Base-by-base conservation (phyloP, 2,329 filamentous ascomycete species). In the Stachybotrys elegans region DNA sequence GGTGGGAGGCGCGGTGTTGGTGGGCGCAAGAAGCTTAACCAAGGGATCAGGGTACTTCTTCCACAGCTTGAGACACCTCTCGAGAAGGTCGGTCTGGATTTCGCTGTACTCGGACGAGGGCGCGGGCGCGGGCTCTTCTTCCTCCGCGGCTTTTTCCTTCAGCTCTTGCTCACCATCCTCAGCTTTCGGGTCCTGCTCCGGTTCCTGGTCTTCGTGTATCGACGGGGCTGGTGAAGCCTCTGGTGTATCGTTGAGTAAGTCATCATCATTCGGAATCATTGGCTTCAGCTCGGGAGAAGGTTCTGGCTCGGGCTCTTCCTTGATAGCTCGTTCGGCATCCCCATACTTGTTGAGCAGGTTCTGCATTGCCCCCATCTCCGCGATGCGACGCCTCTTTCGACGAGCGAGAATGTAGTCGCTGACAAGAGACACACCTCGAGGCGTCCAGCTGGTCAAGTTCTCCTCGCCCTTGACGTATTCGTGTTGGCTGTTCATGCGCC, bases 391-490 rank as follows among this genome's bases (percentile, higher is more conserved):
- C 54, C 83, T 83, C 58, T 86, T 84, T 65, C 87, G 89, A 48
- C 83, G 83, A 6, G 86, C 78, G 11, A 75, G 67, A 43, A 96
- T 84, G 57, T 85, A 95, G 64, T 98, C 93, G 46, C 83, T 81
- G n/a, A 98, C 84, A 1, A 98, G 70, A 0, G 89, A 94, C 3
- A 97, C 87, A 27, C 93, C 90, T 34, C 93, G 80, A 2, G 93
- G 92, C 7, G 84, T 82, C 93, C 93, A 98, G 45, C 83, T 82
- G 3, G 75, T 82, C 31, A 98, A 72, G 40, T 84, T 77, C 63
- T 98, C 93, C 66, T 98, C 91, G 44, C 93, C 93, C 63, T 95
- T 96, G 56, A 98, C 88, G 59, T 96, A 97, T 62, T 95, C 89
- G 57, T 95, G 86, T 47, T 88, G 84, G 14, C 91, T 97, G 63